Evolutionary conservation across 805 yeast genomes (phyloP), one percentile per base, ranked within the genome.

Genomic region (Yarrowia sp.): DNA sequence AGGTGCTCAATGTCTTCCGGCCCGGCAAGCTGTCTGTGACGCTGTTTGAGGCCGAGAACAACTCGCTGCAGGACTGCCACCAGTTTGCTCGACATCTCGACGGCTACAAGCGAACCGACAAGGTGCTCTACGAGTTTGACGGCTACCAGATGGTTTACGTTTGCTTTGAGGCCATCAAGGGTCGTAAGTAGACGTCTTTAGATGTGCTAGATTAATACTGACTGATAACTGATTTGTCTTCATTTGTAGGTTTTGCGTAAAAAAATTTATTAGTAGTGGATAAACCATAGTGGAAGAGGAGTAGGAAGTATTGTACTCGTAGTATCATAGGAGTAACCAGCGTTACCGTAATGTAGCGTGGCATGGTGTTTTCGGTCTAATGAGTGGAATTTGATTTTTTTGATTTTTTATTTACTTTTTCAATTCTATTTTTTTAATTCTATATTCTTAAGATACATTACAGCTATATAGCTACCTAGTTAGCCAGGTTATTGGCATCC

Each of bases 11-110:
- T 4, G 81, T 88, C 30, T 87, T 93, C 75, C 80, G 80, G 65
- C 98, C 98, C 2, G 84, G 85, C 21, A 86, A 85, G 72, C 91
- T 93, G 72, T 86, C 91, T 62, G 75, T 82, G 63, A 84, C 86
- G 5, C 77, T 84, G 62, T 85, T 85, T 65, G 73, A 75, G 64
- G 72, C 79, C 28, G 74, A 73, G n/a, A 71, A 67, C 26, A 56
- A 56, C 46, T 35, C 65, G 51, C 43, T 65, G 38, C 40, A 24
- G 38, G 51, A 64, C 21, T 43, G 49, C 52, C 64, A 32, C 30
- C 56, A 66, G 54, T 52, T 68, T 51, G 65, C 68, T 72, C 38
- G 71, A 71, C 70, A 73, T 7, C 67, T 82, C 40, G 74, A 76
- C 12, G 82, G 82, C 12, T 91, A 90, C 76, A 75, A 76, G 65